Evolutionary conservation across 305 asterid species (phyloP).

Genomic region (Euphrasia arctica): DNA sequence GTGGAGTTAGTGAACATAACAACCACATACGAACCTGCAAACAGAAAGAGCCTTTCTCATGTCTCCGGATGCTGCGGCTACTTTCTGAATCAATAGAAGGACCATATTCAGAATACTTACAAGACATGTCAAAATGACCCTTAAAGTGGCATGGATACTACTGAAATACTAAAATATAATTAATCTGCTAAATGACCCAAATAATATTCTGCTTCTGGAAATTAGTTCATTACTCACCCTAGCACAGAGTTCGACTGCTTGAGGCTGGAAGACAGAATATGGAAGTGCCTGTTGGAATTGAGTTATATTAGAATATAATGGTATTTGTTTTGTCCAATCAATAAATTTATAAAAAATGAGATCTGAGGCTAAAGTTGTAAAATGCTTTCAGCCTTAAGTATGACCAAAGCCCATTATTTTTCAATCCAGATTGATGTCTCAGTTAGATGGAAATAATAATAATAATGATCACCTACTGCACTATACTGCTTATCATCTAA

Average conservation of each 20-base stretch:
- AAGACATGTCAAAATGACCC: not conserved
- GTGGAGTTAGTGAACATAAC: constrained; percentile 16
- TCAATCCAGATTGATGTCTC: constrained; percentile 17
- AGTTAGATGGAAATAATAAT: not conserved
- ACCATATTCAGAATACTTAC: constrained; percentile 22
- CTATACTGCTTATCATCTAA: not conserved
- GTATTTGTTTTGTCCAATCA: constrained; percentile 9
- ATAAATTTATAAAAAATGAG: constrained; percentile 3
- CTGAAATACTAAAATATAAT: not conserved
- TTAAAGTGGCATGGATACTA: too few species aligned
- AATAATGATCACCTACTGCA: constrained; percentile 4
- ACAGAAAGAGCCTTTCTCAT: constrained; percentile 91
- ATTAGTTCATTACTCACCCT: constrained; percentile 46
- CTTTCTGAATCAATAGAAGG: constrained; percentile 56
- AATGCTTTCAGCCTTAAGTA: constrained; percentile 23
- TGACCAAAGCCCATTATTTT: constrained; percentile 5
- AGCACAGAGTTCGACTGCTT: constrained; percentile 93
- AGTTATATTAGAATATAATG: constrained; percentile 26
- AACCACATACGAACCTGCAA: constrained; percentile 62
- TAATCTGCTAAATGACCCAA: constrained; percentile 10
- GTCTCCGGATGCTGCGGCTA: constrained; percentile 95
- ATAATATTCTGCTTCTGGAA: constrained; percentile 6
- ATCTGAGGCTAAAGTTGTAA: constrained; percentile 14
- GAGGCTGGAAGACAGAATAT: constrained; percentile 70
- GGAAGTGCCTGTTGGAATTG: constrained; percentile 71